A percentile compares a stretch with the other conserved stretches of the same genome.
Evolutionary conservation across 2,329 filamentous ascomycete genomes (phyloP).

Genomic region (Lecanicillium sp.): DNA sequence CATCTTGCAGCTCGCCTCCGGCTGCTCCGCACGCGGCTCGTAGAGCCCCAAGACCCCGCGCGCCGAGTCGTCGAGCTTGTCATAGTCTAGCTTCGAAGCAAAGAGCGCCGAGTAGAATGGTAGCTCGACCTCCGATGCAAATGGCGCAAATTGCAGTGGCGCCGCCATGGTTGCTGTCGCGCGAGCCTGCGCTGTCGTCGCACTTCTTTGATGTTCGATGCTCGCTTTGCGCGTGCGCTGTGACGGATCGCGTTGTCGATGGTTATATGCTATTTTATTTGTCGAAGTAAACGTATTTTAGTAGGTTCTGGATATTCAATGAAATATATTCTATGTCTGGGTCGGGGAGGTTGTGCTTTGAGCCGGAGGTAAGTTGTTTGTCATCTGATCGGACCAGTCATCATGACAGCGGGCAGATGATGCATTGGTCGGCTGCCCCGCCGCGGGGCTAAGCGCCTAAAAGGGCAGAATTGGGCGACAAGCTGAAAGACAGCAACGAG

Average conservation of each 20-base stretch:
- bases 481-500: not conserved
- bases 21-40: conserved; percentile 69
- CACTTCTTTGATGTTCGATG: not conserved
- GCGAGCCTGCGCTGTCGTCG: not conserved
- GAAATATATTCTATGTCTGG: too few relatives aligned
- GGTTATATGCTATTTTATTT: too few relatives aligned
- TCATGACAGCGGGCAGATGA: conserved; percentile 17
- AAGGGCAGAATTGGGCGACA: not conserved
- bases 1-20: conserved; percentile 77
- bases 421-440: conserved; percentile 19
- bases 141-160: conserved; percentile 69
- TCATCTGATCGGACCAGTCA: conserved; percentile 19
- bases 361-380: conserved; percentile 8
- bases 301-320: too few relatives aligned
- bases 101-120: conserved; percentile 94
- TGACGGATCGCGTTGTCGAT: too few relatives aligned
- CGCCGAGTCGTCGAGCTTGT: conserved; percentile 91
- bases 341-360: too few relatives aligned
- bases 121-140: conserved; percentile 89
- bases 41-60: conserved; percentile 83
- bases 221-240: not conserved
- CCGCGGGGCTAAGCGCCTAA: conserved; percentile 18
- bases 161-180: conserved; percentile 40
- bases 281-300: too few relatives aligned
- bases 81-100: conserved; percentile 88